Base-by-base conservation (phyloP, 176 grass and related monocot genomes). In the Ensete ventricosum region DNA sequence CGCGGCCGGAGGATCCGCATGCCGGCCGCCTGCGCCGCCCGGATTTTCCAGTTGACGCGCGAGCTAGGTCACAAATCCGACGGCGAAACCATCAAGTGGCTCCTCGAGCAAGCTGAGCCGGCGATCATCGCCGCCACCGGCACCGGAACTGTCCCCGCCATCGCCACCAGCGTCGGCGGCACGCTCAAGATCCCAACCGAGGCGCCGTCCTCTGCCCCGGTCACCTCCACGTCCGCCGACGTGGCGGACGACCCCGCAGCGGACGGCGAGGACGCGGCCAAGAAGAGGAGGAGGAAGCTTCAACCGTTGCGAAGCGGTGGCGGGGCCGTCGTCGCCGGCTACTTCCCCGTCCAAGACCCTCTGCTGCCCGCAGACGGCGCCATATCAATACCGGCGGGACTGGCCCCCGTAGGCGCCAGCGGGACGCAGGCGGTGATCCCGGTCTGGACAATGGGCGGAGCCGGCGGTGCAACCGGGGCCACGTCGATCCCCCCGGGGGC, bases 51-150 rank as follows among this genome's bases (percentile, higher is more conserved):
- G 25, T 22, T 68, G 17, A 68, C 65, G 9, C 25, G 65, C 23
- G 65, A 68, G 24, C 12, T 29, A 16, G 65, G 65, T 13, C 54
- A 57, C 54, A 57, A 57, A 17, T 57, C 54, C 16, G 54, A 57
- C 12, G 54, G 54, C 54, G 65, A 68, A 43, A 68, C 65, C 14
- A 68, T 48, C 65, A 9, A 29, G 23, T 68, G 65, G 65, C 65
- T 68, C 22, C 65, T 68, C 1, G 9, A 68, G 65, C 22, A 68
- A 0, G 65, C 65, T 1, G 65, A 68, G 65, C 65, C 22, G 9
- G 25, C 65, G 22, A 68, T 68, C 65, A 68, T 68, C 26, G 65
- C 65, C 25, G 25, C 65, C 65, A 68, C 65, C 11, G 65, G 65
- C 17, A 64, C 25, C 11, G 65, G 65, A 7, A 68, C 65, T 1